Conservation (phyloP, 768 basidiomycete genomes). For the Amanita inopinata region DNA sequence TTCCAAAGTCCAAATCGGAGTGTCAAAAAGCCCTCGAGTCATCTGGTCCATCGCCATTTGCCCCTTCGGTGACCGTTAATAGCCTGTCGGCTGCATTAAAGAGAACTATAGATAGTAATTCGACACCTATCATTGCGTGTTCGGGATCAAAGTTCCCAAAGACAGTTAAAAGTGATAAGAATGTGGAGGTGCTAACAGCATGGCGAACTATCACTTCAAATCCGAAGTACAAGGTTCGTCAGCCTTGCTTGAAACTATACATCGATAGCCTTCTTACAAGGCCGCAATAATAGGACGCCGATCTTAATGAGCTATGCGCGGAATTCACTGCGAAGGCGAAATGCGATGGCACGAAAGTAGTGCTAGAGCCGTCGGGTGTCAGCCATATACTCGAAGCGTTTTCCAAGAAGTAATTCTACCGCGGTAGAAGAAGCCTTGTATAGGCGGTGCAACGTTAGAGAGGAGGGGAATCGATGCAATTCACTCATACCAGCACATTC, state of each 20-base stretch:
- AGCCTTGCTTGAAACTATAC: conserved; percentile 9
- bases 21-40: conserved; percentile 35
- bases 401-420: conserved; percentile 1
- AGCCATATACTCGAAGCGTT: conserved; percentile 33
- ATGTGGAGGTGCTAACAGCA: conserved; percentile 69
- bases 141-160: conserved; percentile 58
- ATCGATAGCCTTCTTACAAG: conserved; percentile 6
- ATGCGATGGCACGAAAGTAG: conserved; percentile 79
- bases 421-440: background rate
- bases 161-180: conserved; percentile 59
- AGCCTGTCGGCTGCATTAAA: conserved; percentile 12
- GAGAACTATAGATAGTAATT: conserved; percentile 33
- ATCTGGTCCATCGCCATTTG: conserved; percentile 57
- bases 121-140: conserved; percentile 54
- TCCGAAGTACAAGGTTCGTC: conserved; percentile 63
- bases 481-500: background rate
- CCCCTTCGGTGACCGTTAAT: conserved; percentile 22
- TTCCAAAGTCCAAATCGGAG: conserved; percentile 49
- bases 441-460: background rate
- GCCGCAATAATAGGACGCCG: conserved; percentile 43
- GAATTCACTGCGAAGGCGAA: conserved; percentile 77
- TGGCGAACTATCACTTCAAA: conserved; percentile 71
- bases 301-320: conserved; percentile 68
- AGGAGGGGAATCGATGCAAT: background rate
- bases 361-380: conserved; percentile 52